phyloP scores from a whole-genome alignment of 768 basidiomycete species.

The Naganishia kalamii region DNA sequence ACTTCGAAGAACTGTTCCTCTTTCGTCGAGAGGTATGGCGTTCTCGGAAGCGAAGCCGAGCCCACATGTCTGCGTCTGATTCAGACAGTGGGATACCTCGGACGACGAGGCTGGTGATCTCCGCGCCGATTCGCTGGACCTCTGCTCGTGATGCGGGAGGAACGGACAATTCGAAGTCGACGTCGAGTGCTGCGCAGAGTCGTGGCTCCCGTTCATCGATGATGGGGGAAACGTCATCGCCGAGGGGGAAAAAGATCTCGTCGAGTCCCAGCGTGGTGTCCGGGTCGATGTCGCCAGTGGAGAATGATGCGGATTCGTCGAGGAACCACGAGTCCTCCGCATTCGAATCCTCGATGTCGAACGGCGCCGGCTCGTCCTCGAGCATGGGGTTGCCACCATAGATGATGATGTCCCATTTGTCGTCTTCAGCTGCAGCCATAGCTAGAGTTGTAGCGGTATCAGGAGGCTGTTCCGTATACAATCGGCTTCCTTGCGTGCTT shows the following conservation, averaged over 20 bases:
- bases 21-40: not conserved
- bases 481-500: not conserved
- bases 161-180: not conserved
- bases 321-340: not conserved
- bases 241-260: not conserved
- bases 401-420: not conserved
- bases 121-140: not conserved
- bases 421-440: not conserved
- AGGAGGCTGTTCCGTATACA: no score
- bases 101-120: not conserved
- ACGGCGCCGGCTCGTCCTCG: not conserved
- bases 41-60: not conserved
- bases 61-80: not conserved
- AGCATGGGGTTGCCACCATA: not conserved
- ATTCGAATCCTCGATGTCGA: not conserved
- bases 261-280: not conserved
- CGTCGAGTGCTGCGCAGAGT: not conserved
- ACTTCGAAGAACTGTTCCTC: conserved; percentile 1
- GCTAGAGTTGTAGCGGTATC: no score
- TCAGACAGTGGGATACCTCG: not conserved
- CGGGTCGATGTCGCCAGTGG: not conserved
- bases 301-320: not conserved
- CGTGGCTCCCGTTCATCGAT: not conserved
- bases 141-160: not conserved
- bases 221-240: not conserved